phyloP scores from a whole-genome alignment of 176 grass and related monocot species.

The Calamus simplicifolius region DNA sequence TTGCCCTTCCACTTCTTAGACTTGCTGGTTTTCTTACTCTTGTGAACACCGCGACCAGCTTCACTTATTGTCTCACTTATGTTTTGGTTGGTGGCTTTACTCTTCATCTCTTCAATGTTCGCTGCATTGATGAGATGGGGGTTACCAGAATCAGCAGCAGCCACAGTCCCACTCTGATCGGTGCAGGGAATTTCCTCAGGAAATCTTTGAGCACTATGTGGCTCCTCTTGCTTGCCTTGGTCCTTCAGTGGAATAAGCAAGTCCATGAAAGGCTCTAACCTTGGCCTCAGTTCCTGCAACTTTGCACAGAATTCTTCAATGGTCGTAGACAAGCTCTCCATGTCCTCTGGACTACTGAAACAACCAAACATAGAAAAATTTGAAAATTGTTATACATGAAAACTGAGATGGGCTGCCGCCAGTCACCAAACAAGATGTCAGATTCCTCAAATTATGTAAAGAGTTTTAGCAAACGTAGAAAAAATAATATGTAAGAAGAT shows the following conservation, averaged over 20 bases:
- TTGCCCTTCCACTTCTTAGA: not conserved
- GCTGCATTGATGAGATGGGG: too few relatives aligned
- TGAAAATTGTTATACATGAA: too few relatives aligned
- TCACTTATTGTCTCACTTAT: not conserved
- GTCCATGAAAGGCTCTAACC: not conserved
- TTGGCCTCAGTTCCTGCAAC: slow-evolving; percentile 5
- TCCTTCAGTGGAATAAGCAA: not conserved
- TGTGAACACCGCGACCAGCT: not conserved
- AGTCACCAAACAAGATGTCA: too few relatives aligned
- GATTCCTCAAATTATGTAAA: too few relatives aligned
- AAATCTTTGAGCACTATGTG: not conserved
- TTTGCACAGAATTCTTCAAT: not conserved
- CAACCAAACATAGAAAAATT: not conserved
- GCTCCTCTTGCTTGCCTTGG: not conserved
- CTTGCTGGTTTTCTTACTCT: not conserved
- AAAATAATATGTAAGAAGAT: too few relatives aligned
- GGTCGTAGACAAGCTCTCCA: not conserved
- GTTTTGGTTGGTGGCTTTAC: not conserved
- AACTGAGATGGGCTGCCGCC: too few relatives aligned
- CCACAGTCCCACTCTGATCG: not conserved
- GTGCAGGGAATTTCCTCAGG: not conserved
- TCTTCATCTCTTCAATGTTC: too few relatives aligned
- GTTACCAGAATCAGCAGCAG: not conserved
- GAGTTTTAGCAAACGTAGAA: too few relatives aligned
- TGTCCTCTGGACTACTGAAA: not conserved